A percentile compares a stretch with the other conserved stretches of the same genome.
These are phyloP conservation scores for Gossypium thurberi DNA, from an alignment of 345 rosid genomes.

Conservation along the genomic window DNA sequence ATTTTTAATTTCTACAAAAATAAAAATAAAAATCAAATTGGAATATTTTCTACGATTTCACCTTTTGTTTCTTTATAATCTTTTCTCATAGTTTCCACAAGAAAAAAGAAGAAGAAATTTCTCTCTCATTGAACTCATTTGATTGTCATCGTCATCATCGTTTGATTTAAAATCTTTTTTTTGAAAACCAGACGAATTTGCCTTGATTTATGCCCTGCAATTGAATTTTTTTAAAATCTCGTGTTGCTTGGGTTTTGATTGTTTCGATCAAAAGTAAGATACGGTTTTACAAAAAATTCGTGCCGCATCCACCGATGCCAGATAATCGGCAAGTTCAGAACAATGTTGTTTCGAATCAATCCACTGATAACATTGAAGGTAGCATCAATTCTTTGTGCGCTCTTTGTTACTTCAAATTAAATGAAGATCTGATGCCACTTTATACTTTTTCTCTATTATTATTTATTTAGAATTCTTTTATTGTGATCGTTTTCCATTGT, in stretches of 20 bases:
- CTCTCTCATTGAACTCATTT: not conserved
- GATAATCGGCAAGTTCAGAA: not conserved
- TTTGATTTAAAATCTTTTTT: not conserved
- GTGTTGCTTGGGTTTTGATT: not conserved
- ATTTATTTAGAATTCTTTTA: not conserved
- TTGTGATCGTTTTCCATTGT: not conserved
- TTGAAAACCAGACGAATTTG: not conserved
- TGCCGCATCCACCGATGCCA: not conserved
- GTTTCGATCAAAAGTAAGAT: not conserved
- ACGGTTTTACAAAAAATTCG: not conserved
- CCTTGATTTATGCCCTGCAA: not conserved
- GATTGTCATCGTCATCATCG: not conserved
- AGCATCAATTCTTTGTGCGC: not conserved
- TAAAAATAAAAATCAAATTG: not conserved
- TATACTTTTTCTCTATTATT: not conserved
- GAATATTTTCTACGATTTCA: conserved; percentile 1
- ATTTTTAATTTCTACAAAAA: not conserved
- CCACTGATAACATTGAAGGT: not conserved
- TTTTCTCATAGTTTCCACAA: not conserved
- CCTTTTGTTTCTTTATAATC: not conserved
- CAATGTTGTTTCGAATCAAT: not conserved
- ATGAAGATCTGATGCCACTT: not conserved
- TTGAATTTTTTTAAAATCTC: not conserved
- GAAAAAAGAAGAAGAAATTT: not conserved
- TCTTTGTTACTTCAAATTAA: not conserved